These are phyloP conservation scores for Adenanthera pavonina DNA, from an alignment of 306 rosid species.

Conservation along the genomic window DNA sequence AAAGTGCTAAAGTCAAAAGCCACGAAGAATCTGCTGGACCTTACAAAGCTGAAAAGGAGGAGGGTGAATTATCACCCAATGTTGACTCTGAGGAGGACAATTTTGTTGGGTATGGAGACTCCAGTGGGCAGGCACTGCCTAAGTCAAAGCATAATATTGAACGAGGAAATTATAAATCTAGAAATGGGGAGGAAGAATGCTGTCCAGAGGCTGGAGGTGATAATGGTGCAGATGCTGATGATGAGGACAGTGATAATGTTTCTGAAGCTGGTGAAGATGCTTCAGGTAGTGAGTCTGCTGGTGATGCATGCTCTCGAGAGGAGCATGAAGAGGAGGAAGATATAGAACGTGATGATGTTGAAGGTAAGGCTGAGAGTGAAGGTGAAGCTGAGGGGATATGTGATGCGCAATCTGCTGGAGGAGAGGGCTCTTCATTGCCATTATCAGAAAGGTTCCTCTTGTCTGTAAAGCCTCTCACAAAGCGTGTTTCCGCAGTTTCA, in stretches of 20 bases:
- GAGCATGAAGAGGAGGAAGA: conserved; percentile 86
- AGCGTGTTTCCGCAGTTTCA: conserved; percentile 64
- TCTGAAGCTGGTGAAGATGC: conserved; percentile 92
- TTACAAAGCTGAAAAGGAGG: conserved; percentile 86
- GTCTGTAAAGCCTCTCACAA: conserved; percentile 86
- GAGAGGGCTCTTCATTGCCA: conserved; percentile 68
- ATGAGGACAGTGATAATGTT: conserved; percentile 91
- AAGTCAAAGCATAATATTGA: conserved; percentile 56
- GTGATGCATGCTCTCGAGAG: conserved; percentile 85
- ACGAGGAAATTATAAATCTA: conserved; percentile 60
- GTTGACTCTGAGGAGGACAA: conserved; percentile 91
- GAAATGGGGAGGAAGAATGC: conserved; percentile 58
- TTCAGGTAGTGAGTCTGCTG: conserved; percentile 92
- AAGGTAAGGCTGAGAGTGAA: conserved; percentile 96
- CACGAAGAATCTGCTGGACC: conserved; percentile 68
- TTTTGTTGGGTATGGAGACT: conserved; percentile 66
- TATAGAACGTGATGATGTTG: conserved; percentile 73
- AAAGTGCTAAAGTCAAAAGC: conserved; percentile 57
- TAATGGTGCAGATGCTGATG: conserved; percentile 89
- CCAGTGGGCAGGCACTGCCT: conserved; percentile 45
- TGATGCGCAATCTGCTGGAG: conserved; percentile 71
- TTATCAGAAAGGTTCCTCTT: conserved; percentile 75
- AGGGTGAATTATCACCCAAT: conserved; percentile 93
- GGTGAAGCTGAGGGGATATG: conserved; percentile 90
- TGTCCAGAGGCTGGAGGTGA: conserved; percentile 72